Percentiles rank a stretch among this genome's conserved stretches.
Evolutionary conservation across 1,284 basidiomycete genomes (phyloP).

Genomic region (Trichosporon sp.): DNA sequence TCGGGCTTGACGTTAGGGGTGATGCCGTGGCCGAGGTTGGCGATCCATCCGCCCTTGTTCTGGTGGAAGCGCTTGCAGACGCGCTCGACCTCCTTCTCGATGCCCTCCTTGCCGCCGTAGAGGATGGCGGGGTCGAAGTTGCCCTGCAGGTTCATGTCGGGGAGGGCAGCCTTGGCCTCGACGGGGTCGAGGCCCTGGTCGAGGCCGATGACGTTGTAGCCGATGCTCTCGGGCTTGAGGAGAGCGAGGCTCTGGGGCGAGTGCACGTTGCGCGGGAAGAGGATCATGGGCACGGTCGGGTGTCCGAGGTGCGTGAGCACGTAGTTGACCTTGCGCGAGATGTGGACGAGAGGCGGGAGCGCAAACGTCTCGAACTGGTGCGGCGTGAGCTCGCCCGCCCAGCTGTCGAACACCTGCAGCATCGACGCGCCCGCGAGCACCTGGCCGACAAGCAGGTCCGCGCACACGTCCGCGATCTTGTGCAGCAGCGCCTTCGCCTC

Average conservation of each 20-base stretch:
- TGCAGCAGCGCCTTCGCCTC: slow-evolving; percentile 70
- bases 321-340: slow-evolving; percentile 57
- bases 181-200: slow-evolving; percentile 80
- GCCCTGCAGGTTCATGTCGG: slow-evolving; percentile 76
- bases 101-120: slow-evolving; percentile 81
- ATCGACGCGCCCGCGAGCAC: slow-evolving; percentile 90
- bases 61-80: slow-evolving; percentile 70
- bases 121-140: slow-evolving; percentile 89
- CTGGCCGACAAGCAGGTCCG: slow-evolving; percentile 83
- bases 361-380: slow-evolving; percentile 69
- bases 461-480: slow-evolving; percentile 75
- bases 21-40: slow-evolving; percentile 95
- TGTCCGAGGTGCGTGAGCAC: slow-evolving; percentile 59
- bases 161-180: slow-evolving; percentile 58
- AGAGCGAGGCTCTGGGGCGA: slow-evolving; percentile 46
- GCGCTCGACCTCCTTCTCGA: slow-evolving; percentile 78
- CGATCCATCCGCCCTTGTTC: slow-evolving; percentile 71
- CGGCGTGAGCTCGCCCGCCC: slow-evolving; percentile 83
- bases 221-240: slow-evolving; percentile 52
- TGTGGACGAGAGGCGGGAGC: slow-evolving; percentile 48
- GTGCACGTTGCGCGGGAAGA: slow-evolving; percentile 92
- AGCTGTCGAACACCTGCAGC: slow-evolving; percentile 92
- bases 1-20: slow-evolving; percentile 93
- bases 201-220: slow-evolving; percentile 80
- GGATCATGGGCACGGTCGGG: slow-evolving; percentile 68